Evolutionary conservation across 2,329 filamentous ascomycete species (phyloP).

Genomic region (Scedosporium dehoogii): DNA sequence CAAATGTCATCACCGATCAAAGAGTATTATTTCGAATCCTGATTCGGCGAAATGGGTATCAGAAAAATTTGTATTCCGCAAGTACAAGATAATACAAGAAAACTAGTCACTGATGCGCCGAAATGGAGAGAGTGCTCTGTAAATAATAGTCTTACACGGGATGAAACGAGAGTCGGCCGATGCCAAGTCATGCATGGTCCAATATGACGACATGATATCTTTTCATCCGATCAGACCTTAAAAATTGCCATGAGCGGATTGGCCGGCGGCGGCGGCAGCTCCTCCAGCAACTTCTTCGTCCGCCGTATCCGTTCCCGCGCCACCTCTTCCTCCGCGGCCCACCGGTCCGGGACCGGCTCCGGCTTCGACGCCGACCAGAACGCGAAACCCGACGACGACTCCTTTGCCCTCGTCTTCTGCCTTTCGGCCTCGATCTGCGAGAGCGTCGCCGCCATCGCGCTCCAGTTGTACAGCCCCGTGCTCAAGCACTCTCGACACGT

Average conservation of each 20-base stretch:
- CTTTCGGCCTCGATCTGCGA: conserved; percentile 37
- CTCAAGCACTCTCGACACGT: conserved; percentile 69
- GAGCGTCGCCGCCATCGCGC: conserved; percentile 63
- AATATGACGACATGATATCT: no score
- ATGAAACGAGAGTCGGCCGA: no score
- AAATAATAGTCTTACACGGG: no score
- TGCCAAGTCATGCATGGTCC: no score
- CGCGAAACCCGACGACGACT: conserved; percentile 15
- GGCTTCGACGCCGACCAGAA: conserved; percentile 29
- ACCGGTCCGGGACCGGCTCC: conserved; percentile 30
- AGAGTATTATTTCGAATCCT: no score
- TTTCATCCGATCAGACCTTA: conserved; percentile 16
- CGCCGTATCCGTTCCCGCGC: conserved; percentile 41
- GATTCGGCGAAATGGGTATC: no score
- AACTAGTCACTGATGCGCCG: no score
- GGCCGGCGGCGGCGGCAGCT: conserved; percentile 26
- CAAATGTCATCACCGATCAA: no score
- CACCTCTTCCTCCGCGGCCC: conserved; percentile 45
- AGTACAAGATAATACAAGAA: no score
- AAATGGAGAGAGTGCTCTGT: no score
- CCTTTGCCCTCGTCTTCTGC: conserved; percentile 18
- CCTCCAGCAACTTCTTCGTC: conserved; percentile 42
- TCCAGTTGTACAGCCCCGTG: conserved; percentile 73
- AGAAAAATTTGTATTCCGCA: no score
- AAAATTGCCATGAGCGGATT: conserved; percentile 26